Conservation (phyloP, 345 rosid genomes). For the Pistacia integerrima region DNA sequence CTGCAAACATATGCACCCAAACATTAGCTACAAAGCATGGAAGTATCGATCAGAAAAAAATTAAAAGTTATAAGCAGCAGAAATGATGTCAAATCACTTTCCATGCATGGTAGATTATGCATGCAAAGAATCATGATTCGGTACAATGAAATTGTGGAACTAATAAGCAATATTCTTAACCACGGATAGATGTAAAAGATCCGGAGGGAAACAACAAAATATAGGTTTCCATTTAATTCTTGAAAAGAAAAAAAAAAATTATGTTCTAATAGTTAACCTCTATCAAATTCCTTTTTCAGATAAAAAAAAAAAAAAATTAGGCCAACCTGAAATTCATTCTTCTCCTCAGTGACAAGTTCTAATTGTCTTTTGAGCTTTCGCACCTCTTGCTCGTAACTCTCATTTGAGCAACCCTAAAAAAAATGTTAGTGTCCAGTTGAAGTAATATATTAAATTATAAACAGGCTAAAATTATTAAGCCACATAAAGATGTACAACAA, state of each 20-base stretch:
- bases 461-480: background rate
- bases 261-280: too few relatives aligned
- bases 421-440: background rate
- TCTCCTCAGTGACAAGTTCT: conserved; percentile 57
- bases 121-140: background rate
- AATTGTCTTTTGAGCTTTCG: conserved; percentile 61
- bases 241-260: background rate
- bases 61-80: conserved; percentile 1
- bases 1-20: conserved; percentile 41
- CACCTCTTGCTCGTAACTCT: conserved; percentile 42
- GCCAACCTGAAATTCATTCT: conserved; percentile 70
- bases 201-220: background rate
- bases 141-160: background rate
- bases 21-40: conserved; percentile 5
- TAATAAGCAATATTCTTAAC: background rate
- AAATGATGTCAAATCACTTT: background rate
- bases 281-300: background rate
- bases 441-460: background rate
- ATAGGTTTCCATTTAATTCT: background rate
- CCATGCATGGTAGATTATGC: too few relatives aligned
- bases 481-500: background rate
- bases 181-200: background rate
- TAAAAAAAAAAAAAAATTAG: background rate
- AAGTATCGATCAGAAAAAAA: background rate
- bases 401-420: conserved; percentile 41